phyloP scores from a whole-genome alignment of 768 basidiomycete genomes.

The Leucosporidium scottii region DNA sequence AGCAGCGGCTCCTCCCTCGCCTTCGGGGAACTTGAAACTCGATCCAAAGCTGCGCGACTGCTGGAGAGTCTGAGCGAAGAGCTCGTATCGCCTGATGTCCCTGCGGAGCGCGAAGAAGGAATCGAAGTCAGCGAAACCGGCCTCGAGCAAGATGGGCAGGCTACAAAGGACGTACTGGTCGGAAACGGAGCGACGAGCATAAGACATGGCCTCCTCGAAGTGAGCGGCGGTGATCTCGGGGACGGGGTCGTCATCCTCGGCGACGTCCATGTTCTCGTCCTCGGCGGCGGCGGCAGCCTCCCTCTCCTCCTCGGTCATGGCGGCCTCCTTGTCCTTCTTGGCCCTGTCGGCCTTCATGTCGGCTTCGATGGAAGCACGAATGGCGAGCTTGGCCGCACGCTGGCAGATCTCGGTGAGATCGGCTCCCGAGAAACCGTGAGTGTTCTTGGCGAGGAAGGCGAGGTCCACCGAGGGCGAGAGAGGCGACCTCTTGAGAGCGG shows the following conservation, averaged over 20 bases:
- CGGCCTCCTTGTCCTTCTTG: constrained; percentile 71
- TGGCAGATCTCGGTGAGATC: constrained; percentile 99
- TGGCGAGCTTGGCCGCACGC: constrained; percentile 92
- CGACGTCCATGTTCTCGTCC: constrained; percentile 51
- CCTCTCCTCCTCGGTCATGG: constrained; percentile 57
- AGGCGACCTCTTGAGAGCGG: constrained; percentile 85
- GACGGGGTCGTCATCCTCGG: constrained; percentile 87
- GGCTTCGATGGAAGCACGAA: constrained; percentile 86
- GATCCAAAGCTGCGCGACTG: constrained; percentile 77
- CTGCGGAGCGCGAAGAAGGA: constrained; percentile 4
- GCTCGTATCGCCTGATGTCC: constrained; percentile 96
- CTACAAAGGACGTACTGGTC: constrained; percentile 50
- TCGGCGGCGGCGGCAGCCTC: constrained; percentile 62
- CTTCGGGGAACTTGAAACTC: constrained; percentile 97
- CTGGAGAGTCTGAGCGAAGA: constrained; percentile 68
- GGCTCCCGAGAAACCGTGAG: constrained; percentile 98
- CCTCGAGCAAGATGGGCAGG: background rate
- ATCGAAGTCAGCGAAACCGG: background rate
- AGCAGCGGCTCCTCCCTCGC: constrained; percentile 41
- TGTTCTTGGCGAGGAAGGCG: constrained; percentile 75
- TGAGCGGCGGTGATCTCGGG: constrained; percentile 59
- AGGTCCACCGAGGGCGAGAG: constrained; percentile 76
- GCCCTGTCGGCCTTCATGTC: constrained; percentile 76
- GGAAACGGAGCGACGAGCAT: constrained; percentile 89
- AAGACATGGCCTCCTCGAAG: constrained; percentile 99